phyloP scores from a whole-genome alignment of 2,329 filamentous ascomycete species.

The Pyrenophora tritici-repentis region DNA sequence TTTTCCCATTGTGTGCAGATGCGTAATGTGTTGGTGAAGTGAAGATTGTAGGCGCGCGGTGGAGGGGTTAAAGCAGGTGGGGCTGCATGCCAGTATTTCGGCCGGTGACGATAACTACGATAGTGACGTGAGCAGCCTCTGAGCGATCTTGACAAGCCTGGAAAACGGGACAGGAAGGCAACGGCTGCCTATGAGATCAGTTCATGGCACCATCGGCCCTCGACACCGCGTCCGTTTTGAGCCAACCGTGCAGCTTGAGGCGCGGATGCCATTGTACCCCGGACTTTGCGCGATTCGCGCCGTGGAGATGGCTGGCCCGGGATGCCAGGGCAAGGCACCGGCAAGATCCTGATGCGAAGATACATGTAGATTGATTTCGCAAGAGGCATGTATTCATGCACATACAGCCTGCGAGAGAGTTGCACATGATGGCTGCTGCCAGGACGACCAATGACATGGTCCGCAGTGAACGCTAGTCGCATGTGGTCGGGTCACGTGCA shows the following conservation, averaged over 20 bases:
- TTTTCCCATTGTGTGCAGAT: constrained; percentile 43
- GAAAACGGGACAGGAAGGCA: neutral
- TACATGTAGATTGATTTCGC: neutral
- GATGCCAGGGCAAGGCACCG: neutral
- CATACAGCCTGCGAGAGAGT: constrained; percentile 1
- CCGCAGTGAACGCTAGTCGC: neutral
- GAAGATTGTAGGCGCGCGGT: constrained; percentile 15
- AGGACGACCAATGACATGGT: constrained; percentile 5
- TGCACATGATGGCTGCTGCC: constrained; percentile 14
- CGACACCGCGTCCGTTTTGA: constrained; percentile 13
- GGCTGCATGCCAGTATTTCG: constrained; percentile 17
- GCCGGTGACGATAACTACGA: constrained; percentile 16
- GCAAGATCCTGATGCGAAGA: neutral
- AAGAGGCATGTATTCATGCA: neutral
- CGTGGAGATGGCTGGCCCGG: constrained; percentile 1
- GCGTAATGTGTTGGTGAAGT: constrained; percentile 13
- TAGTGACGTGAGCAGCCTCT: constrained; percentile 21
- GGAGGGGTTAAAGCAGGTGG: constrained; percentile 20
- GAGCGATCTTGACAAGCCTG: constrained; percentile 1
- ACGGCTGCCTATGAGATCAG: constrained; percentile 7
- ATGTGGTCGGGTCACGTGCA: neutral
- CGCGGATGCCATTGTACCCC: constrained; percentile 9
- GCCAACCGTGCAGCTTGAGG: constrained; percentile 17
- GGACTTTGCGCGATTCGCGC: constrained; percentile 14
- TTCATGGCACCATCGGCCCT: constrained; percentile 8